Evolutionary conservation across 495 filamentous ascomycete species (phyloP).

Genomic region (Hypoxylon trugodes): DNA sequence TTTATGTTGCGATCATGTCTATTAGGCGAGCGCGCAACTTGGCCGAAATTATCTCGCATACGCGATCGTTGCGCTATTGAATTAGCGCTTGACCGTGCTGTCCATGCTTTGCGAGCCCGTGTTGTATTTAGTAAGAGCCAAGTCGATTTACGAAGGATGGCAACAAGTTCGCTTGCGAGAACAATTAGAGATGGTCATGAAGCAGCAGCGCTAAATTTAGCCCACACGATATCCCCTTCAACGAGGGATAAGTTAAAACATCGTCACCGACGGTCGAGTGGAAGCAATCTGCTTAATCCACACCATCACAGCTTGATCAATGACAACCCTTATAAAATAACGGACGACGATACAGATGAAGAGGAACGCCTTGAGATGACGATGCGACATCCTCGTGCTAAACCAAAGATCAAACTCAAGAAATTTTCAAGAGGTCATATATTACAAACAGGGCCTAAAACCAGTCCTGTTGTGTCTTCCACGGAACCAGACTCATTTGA

Average conservation of each 20-base stretch:
- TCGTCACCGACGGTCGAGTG: constrained; percentile 40
- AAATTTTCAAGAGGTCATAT: constrained; percentile 40
- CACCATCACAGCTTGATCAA: constrained; percentile 5
- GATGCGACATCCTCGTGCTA: constrained; percentile 26
- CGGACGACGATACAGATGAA: constrained; percentile 52
- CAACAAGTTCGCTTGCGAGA: constrained; percentile 39
- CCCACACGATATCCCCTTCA: constrained; percentile 1
- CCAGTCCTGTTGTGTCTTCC: constrained; percentile 24
- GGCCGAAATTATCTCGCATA: constrained; percentile 85
- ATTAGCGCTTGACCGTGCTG: constrained; percentile 82
- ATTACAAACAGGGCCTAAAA: constrained; percentile 32
- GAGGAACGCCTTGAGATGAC: constrained; percentile 54
- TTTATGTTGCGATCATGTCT: constrained; percentile 83
- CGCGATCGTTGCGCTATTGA: constrained; percentile 87
- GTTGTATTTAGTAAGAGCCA: constrained; percentile 84
- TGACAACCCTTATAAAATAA: constrained; percentile 40
- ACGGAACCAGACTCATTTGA: constrained; percentile 41
- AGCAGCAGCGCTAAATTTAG: constrained; percentile 1
- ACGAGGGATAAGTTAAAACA: constrained; percentile 31
- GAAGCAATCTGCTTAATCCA: constrained; percentile 31
- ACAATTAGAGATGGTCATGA: constrained; percentile 9
- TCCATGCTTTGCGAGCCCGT: constrained; percentile 75
- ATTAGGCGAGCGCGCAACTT: constrained; percentile 84
- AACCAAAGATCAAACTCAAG: constrained; percentile 43
- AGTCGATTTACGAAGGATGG: constrained; percentile 64